Conservation (phyloP, 1,139 yeast species). For the Lodderomyces jiufengensis region DNA sequence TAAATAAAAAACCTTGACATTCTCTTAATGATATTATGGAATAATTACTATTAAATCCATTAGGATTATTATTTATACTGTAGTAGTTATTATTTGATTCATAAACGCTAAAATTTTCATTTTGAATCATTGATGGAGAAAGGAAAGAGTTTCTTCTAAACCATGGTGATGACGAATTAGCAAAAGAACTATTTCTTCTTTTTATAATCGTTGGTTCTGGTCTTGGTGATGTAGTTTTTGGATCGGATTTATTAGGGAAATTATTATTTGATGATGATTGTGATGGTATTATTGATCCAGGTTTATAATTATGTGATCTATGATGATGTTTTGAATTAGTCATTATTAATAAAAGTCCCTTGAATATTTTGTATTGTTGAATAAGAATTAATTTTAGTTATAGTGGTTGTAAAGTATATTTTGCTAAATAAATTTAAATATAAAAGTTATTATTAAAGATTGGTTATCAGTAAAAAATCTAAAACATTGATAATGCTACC, state of each 20-base stretch:
- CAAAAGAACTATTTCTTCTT: conserved; percentile 42
- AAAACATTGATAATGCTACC: too few relatives aligned
- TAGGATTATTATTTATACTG: conserved; percentile 8
- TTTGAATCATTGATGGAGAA: conserved; percentile 57
- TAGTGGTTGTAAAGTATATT: too few relatives aligned
- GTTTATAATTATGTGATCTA: background rate
- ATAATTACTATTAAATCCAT: conserved; percentile 16
- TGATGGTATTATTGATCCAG: conserved; percentile 3
- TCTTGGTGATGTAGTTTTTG: conserved; percentile 11
- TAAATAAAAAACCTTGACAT: conserved; percentile 72
- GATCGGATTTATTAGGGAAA: background rate
- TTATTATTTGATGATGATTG: conserved; percentile 6
- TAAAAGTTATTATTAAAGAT: too few relatives aligned
- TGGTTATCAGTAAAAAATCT: too few relatives aligned
- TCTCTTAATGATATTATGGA: conserved; percentile 52
- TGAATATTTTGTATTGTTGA: background rate
- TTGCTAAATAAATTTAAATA: too few relatives aligned
- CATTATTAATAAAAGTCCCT: too few relatives aligned
- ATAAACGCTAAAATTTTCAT: conserved; percentile 58
- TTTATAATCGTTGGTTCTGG: conserved; percentile 20
- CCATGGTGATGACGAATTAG: conserved; percentile 51
- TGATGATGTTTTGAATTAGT: too few relatives aligned
- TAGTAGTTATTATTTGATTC: conserved; percentile 36
- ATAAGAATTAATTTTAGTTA: too few relatives aligned
- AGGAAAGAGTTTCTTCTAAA: conserved; percentile 59